phyloP scores from a whole-genome alignment of 768 basidiomycete genomes.

The Neoboletus magnificus region DNA sequence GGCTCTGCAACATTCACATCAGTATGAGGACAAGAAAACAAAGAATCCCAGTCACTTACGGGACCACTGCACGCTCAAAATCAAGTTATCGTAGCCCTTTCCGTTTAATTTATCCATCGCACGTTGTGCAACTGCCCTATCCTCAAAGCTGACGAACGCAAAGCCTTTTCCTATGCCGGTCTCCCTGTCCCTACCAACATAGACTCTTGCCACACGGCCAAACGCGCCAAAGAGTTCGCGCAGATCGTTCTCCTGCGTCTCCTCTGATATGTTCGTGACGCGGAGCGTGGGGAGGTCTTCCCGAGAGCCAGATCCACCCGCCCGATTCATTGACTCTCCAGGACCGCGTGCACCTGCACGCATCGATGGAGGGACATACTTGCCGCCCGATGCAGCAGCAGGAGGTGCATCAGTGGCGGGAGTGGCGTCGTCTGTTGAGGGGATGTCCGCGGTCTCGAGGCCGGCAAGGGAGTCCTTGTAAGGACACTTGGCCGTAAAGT shows the following conservation, averaged over 20 bases:
- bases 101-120: slow-evolving; percentile 94
- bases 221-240: slow-evolving; percentile 87
- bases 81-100: slow-evolving; percentile 89
- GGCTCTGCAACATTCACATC: slow-evolving; percentile 33
- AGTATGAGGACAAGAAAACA: not conserved
- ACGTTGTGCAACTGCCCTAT: slow-evolving; percentile 68
- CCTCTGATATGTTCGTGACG: slow-evolving; percentile 94
- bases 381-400: slow-evolving; percentile 52
- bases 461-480: slow-evolving; percentile 92
- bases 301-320: slow-evolving; percentile 50
- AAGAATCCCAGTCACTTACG: slow-evolving; percentile 38
- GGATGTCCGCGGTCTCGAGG: slow-evolving; percentile 53
- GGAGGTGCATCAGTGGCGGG: slow-evolving; percentile 32
- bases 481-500: slow-evolving; percentile 98
- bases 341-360: slow-evolving; percentile 64
- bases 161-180: slow-evolving; percentile 95
- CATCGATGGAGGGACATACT: slow-evolving; percentile 95
- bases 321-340: slow-evolving; percentile 67
- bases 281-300: slow-evolving; percentile 96
- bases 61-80: slow-evolving; percentile 66
- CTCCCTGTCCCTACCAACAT: slow-evolving; percentile 91
- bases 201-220: slow-evolving; percentile 84
- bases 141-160: slow-evolving; percentile 96
- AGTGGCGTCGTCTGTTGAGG: slow-evolving; percentile 37
- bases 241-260: slow-evolving; percentile 91